Evolutionary conservation across 306 rosid genomes (phyloP), one percentile per base, ranked within the genome.

Genomic region (Quercus cerris): DNA sequence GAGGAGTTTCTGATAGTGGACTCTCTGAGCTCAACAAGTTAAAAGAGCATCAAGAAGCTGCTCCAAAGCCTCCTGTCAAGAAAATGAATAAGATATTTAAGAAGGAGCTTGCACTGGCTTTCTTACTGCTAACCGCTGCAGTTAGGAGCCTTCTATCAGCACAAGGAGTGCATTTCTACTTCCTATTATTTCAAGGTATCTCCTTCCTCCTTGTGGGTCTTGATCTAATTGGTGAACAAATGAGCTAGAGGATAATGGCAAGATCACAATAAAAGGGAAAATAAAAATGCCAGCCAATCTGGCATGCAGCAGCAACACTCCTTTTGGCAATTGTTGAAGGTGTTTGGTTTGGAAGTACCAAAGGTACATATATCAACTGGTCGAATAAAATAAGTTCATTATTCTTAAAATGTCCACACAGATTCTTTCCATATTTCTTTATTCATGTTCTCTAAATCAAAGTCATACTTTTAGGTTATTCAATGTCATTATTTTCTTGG

Each of bases 111-210:
- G 89, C 94, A 18, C 82, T 91, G 71, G 94, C 97, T 56, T 91
- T 91, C 81, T 85, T 91, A 70, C 88, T 91, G 69, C 85, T 91
- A 3, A 91, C 93, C 33, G 97, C 97, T 56, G 89, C 97, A 12
- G 13, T 85, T 63, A 86, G 97, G 77, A 91, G 97, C 79, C 85
- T 91, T 25, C 76, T 91, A 46, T 91, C 97, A 66, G 92, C 97
- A n/a, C 97, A 91, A 74, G 97, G 97, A 55, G 82, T 91, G 83
- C 97, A 91, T 58, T 91, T 91, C 76, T 91, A 89, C 84, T 91
- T 89, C 93, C 80, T 91, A 64, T 49, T 89, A 27, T 89, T 91
- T 73, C 94, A 91, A 83, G 97, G 94, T 20, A 86, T 91, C 22
- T 84, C 94, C 27, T 91, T 91, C 84, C 86, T 91, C 44, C 90